A percentile compares a stretch with the other conserved stretches of the same genome.
phyloP scores from a whole-genome alignment of 805 yeast species.

The Sugiyamaella boreocaroliniensis region DNA sequence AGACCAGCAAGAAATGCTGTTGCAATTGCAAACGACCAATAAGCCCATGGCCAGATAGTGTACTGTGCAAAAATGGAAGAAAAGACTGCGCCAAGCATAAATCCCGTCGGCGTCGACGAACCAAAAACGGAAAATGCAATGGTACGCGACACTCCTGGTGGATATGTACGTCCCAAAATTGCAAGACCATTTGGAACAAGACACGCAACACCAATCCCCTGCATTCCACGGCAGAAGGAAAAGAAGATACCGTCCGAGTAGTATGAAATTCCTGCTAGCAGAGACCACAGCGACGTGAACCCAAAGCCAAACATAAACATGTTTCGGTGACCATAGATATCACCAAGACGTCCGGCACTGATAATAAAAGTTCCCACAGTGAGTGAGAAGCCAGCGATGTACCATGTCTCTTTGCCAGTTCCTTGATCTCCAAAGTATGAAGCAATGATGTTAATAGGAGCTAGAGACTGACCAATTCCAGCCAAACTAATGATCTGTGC shows the following conservation, averaged over 20 bases:
- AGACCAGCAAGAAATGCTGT: slow-evolving; percentile 30
- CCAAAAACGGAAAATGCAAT: slow-evolving; percentile 52
- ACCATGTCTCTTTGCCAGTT: slow-evolving; percentile 46
- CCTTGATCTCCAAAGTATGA: slow-evolving; percentile 25
- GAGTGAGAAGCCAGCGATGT: slow-evolving; percentile 62
- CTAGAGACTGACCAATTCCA: slow-evolving; percentile 29
- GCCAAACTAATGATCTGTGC: slow-evolving; percentile 39
- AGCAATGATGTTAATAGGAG: slow-evolving; percentile 29
- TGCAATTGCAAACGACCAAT: slow-evolving; percentile 42
- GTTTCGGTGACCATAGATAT: slow-evolving; percentile 55
- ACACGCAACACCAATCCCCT: slow-evolving; percentile 59
- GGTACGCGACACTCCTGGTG: slow-evolving; percentile 45
- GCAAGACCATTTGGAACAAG: slow-evolving; percentile 57
- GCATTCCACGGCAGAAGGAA: slow-evolving; percentile 48
- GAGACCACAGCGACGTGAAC: slow-evolving; percentile 51
- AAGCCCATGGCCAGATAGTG: slow-evolving; percentile 53
- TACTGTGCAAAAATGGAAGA: slow-evolving; percentile 43
- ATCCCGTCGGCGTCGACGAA: slow-evolving; percentile 58
- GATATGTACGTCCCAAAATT: slow-evolving; percentile 37
- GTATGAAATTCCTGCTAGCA: slow-evolving; percentile 51
- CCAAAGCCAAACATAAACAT: slow-evolving; percentile 48
- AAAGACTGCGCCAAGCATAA: slow-evolving; percentile 47
- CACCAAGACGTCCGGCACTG: slow-evolving; percentile 65
- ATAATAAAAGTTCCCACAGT: slow-evolving; percentile 69
- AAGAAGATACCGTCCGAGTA: slow-evolving; percentile 44